phyloP scores from a whole-genome alignment of 306 rosid genomes.

The Vachellia pachyceras region DNA sequence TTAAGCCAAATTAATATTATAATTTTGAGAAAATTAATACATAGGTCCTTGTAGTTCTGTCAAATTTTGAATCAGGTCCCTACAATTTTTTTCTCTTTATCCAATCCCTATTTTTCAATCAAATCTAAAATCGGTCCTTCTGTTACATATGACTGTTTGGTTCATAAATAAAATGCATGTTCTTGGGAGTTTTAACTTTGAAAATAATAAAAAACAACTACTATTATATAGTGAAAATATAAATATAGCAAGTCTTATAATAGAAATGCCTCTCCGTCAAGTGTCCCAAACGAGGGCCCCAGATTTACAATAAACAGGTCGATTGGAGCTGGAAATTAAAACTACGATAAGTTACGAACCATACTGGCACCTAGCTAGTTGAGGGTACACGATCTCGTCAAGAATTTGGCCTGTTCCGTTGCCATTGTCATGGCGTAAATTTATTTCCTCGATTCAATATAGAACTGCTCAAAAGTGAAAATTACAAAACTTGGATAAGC shows the following conservation, averaged over 20 bases:
- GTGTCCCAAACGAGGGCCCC: background rate
- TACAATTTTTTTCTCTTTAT: too few relatives aligned
- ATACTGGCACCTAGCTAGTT: background rate
- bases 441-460: slow-evolving; percentile 34
- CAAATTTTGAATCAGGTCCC: too few relatives aligned
- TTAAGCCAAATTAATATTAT: too few relatives aligned
- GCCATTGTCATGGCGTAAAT: background rate
- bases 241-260: background rate
- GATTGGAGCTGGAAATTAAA: background rate
- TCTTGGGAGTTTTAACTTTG: too few relatives aligned
- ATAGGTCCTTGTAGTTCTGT: too few relatives aligned
- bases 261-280: background rate
- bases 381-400: background rate
- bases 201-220: too few relatives aligned
- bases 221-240: background rate
- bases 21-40: too few relatives aligned
- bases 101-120: too few relatives aligned
- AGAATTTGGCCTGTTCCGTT: background rate
- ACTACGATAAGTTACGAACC: background rate
- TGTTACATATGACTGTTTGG: too few relatives aligned
- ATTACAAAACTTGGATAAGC: slow-evolving; percentile 7
- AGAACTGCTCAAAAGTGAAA: slow-evolving; percentile 9
- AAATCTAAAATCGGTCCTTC: too few relatives aligned
- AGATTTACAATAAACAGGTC: background rate
- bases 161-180: background rate